Conservation (phyloP, 192 early-diverging fungal genomes). For the Irineochytrium annulatum region DNA sequence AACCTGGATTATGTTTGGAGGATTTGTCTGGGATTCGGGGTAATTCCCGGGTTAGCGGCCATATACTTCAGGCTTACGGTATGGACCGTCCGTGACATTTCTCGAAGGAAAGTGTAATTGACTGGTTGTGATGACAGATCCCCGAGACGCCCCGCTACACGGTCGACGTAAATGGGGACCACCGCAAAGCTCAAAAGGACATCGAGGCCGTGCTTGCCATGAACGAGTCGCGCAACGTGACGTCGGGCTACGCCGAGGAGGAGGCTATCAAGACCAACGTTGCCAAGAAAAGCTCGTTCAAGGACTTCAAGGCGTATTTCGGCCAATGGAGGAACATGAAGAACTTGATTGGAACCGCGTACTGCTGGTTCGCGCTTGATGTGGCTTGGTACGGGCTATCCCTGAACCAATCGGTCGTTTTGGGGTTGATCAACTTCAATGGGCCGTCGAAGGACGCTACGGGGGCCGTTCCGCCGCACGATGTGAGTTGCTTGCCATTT, state of each 20-base stretch:
- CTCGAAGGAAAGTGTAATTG: not conserved
- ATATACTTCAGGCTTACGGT: conserved; percentile 88
- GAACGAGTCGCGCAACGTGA: not conserved
- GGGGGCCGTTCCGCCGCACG: not conserved
- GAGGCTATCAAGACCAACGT: conserved; percentile 7
- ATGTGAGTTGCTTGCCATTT: conserved; percentile 40
- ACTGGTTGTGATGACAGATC: not conserved
- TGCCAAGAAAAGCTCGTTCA: conserved; percentile 20
- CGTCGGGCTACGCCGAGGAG: conserved; percentile 1
- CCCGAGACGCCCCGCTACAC: conserved; percentile 86
- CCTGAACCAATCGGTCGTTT: conserved; percentile 20
- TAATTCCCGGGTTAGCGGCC: conserved; percentile 67
- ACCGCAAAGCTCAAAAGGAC: conserved; percentile 39
- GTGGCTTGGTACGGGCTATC: conserved; percentile 28
- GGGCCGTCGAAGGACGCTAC: not conserved
- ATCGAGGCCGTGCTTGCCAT: conserved; percentile 14
- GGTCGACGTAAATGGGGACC: conserved; percentile 49
- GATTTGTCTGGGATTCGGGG: conserved; percentile 72
- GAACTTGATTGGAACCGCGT: conserved; percentile 45
- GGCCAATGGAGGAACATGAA: conserved; percentile 78
- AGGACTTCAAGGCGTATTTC: conserved; percentile 67
- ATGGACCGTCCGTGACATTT: conserved; percentile 16
- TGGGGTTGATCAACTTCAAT: conserved; percentile 13
- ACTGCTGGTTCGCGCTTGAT: conserved; percentile 30
- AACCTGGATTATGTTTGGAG: conserved; percentile 80